phyloP scores from a whole-genome alignment of 257 asterid species.

The Plantago ovata region DNA sequence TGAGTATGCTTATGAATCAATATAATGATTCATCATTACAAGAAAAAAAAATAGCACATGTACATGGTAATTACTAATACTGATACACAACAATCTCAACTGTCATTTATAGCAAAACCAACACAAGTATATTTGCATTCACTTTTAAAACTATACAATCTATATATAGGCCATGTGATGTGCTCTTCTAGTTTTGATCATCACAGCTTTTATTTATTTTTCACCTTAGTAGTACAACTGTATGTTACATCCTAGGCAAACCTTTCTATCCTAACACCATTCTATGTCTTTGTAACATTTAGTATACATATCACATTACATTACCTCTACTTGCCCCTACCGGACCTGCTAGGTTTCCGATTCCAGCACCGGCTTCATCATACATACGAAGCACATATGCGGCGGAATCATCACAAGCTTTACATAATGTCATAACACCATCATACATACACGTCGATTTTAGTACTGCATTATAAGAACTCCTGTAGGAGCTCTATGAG shows the following conservation, averaged over 20 bases:
- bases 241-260: conserved; percentile 22
- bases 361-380: conserved; percentile 47
- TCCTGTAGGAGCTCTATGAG: conserved; percentile 49
- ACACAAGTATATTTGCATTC: conserved; percentile 2
- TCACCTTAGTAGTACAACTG: conserved; percentile 2
- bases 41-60: too few species aligned
- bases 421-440: not conserved
- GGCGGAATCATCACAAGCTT: conserved; percentile 5
- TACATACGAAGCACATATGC: conserved; percentile 37
- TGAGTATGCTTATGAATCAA: too few species aligned
- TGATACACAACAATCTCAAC: not conserved
- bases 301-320: conserved; percentile 10
- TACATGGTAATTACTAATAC: not conserved
- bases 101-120: conserved; percentile 7
- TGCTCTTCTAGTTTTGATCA: not conserved
- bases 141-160: conserved; percentile 9
- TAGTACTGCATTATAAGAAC: conserved; percentile 28
- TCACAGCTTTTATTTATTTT: conserved; percentile 18
- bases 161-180: not conserved
- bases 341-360: conserved; percentile 10
- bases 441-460: too few species aligned
- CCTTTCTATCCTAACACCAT: conserved; percentile 12
- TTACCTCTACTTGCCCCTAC: too few species aligned
- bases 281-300: conserved; percentile 3
- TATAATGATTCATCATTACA: too few species aligned